Percentiles rank a stretch among this genome's conserved stretches.
Conservation (phyloP, 2,329 filamentous ascomycete genomes). For the Tricladium varicosporioides region DNA sequence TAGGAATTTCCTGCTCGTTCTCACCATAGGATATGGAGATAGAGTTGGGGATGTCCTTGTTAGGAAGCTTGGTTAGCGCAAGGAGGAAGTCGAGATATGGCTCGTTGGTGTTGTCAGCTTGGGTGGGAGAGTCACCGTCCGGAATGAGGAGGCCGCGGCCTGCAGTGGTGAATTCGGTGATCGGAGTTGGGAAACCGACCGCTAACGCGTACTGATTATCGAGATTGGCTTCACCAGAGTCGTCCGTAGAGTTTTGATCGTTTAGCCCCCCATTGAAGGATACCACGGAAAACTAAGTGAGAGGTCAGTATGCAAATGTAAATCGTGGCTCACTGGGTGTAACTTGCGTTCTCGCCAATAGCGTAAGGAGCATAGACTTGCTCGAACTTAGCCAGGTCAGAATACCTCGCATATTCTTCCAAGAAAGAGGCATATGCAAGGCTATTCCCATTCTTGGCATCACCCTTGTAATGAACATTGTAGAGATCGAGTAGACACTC, state of each 20-base stretch:
- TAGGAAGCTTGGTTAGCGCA: slow-evolving; percentile 49
- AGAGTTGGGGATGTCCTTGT: slow-evolving; percentile 51
- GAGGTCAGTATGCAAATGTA: not conserved
- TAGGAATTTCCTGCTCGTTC: slow-evolving; percentile 55
- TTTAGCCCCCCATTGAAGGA: slow-evolving; percentile 17
- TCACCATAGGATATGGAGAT: slow-evolving; percentile 59
- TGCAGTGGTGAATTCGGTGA: slow-evolving; percentile 40
- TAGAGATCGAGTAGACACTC: slow-evolving; percentile 33
- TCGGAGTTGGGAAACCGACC: slow-evolving; percentile 47
- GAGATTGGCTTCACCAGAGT: slow-evolving; percentile 51
- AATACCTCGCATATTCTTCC: slow-evolving; percentile 19
- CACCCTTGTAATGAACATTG: slow-evolving; percentile 24
- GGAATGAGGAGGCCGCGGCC: slow-evolving; percentile 51
- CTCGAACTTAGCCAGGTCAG: slow-evolving; percentile 44
- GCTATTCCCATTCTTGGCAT: slow-evolving; percentile 17
- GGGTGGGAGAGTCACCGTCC: slow-evolving; percentile 40
- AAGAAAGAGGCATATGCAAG: slow-evolving; percentile 20
- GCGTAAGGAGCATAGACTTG: slow-evolving; percentile 43
- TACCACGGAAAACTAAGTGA: slow-evolving; percentile 35
- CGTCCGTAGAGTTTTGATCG: slow-evolving; percentile 37
- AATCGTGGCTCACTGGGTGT: not conserved
- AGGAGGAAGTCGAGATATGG: slow-evolving; percentile 60
- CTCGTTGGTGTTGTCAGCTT: slow-evolving; percentile 56
- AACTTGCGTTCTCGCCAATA: slow-evolving; percentile 34
- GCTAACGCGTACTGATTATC: slow-evolving; percentile 52